These are phyloP conservation scores for Centaurea solstitialis DNA, from an alignment of 129 eudicot species.

Conservation along the genomic window DNA sequence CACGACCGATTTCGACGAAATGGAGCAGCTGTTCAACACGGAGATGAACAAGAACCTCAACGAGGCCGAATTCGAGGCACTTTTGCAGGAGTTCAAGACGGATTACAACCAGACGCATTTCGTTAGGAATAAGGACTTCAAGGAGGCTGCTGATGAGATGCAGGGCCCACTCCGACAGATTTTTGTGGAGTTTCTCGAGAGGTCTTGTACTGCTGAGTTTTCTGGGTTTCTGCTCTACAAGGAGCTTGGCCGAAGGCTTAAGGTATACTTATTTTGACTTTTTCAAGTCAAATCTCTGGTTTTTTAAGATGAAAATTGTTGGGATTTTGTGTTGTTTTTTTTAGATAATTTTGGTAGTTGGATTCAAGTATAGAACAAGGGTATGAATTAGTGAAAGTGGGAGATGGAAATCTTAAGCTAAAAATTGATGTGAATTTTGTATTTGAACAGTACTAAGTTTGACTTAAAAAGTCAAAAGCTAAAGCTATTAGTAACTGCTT, in stretches of 20 bases:
- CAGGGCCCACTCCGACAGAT: slow-evolving; percentile 84
- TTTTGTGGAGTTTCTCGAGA: slow-evolving; percentile 92
- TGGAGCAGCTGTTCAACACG: slow-evolving; percentile 90
- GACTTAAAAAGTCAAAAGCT: not conserved
- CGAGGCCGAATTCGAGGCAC: slow-evolving; percentile 81
- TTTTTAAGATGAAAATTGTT: not conserved
- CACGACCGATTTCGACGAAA: slow-evolving; percentile 96
- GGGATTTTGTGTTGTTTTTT: no score
- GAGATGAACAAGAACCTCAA: slow-evolving; percentile 94
- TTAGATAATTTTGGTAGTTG: not conserved
- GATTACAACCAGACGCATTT: slow-evolving; percentile 98
- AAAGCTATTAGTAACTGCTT: not conserved
- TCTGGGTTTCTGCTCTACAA: slow-evolving; percentile 93
- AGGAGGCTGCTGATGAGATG: slow-evolving; percentile 90
- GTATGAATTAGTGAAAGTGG: not conserved
- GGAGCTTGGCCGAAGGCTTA: slow-evolving; percentile 98
- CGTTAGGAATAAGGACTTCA: slow-evolving; percentile 93
- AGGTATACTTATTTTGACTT: slow-evolving; percentile 46
- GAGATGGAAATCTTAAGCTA: not conserved
- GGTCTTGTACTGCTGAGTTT: slow-evolving; percentile 99
- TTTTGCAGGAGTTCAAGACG: slow-evolving; percentile 91
- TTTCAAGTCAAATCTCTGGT: not conserved
- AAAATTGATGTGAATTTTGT: not conserved
- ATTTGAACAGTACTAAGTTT: not conserved
- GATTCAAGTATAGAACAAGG: not conserved